Evolutionary conservation across 176 grass and related monocot genomes (phyloP), one percentile per base, ranked within the genome.

Genomic region (Musa schizocarpa): DNA sequence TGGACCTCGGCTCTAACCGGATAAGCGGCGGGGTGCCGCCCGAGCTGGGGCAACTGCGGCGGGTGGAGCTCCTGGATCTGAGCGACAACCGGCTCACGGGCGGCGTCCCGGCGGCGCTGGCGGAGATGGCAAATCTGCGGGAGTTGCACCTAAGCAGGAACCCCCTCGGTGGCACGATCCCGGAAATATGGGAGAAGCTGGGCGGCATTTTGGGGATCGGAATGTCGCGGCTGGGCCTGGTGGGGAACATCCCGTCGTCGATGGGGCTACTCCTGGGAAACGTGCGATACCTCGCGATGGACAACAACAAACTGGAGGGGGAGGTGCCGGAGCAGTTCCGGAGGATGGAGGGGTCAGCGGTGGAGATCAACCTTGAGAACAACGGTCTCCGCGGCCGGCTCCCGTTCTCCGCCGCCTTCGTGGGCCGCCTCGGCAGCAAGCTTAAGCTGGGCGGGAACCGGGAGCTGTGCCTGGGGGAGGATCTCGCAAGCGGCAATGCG

Each of bases 81-180:
- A 77, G 82, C 53, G 56, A 81, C 5, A 87, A 87, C 76, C 75
- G 43, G 52, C 72, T 87, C 59, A 83, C 80, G 0, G 80, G 85
- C 25, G 85, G 85, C 17, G 49, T 87, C 50, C 85, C 82, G 23
- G 50, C 16, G 1, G 50, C 74, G 16, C 50, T 88, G 50, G 69
- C 78, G 20, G 82, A 78, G 34, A 84, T 88, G 82, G 26, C 57
- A 17, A 69, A 68, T 24, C 24, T 88, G 4, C 77, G 29, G 7
- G 86, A 82, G 82, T 17, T 88, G 16, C 69, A 88, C 26, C 81
- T 88, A 21, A 84, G 82, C 54, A 78, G 82, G 13, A 88, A 88
- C 76, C 62, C 34, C 9, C 75, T 88, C 8, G 86, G 86, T 6
- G 86, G 86, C 0, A 50, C 20, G 24, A 81, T 88, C 55, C 86